phyloP scores from a whole-genome alignment of 2,329 filamentous ascomycete genomes.

The Onygena corvina region DNA sequence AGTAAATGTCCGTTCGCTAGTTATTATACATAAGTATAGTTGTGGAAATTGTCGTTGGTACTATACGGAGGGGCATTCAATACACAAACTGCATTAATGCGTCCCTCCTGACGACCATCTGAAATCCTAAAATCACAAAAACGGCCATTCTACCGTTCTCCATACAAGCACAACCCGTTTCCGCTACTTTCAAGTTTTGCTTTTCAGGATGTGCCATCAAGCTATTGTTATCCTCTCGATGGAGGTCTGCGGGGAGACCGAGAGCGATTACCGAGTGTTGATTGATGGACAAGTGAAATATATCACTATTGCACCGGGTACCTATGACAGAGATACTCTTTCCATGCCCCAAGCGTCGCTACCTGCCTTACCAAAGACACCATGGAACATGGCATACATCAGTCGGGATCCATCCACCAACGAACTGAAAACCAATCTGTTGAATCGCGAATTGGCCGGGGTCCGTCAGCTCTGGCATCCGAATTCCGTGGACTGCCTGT shows the following conservation, averaged over 20 bases:
- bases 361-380: neutral
- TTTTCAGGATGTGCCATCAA: neutral
- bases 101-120: neutral
- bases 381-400: neutral
- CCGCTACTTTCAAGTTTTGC: too few relatives aligned
- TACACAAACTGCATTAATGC: too few relatives aligned
- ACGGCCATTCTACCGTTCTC: too few relatives aligned
- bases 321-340: neutral
- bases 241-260: neutral
- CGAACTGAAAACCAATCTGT: neutral
- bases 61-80: too few relatives aligned
- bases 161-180: too few relatives aligned
- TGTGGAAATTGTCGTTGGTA: too few relatives aligned
- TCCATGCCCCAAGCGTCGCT: neutral
- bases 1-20: neutral
- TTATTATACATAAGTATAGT: too few relatives aligned
- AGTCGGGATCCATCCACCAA: neutral
- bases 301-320: neutral
- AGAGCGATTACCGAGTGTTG: constrained; percentile 3
- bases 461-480: neutral
- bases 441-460: neutral
- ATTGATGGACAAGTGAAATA: neutral
- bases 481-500: neutral
- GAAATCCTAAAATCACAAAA: neutral
- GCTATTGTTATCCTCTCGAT: neutral